Percentiles rank a stretch among this genome's conserved stretches.
These are phyloP conservation scores for Fusarium tjaetaba DNA, from an alignment of 2,329 filamentous ascomycete genomes.

Conservation along the genomic window DNA sequence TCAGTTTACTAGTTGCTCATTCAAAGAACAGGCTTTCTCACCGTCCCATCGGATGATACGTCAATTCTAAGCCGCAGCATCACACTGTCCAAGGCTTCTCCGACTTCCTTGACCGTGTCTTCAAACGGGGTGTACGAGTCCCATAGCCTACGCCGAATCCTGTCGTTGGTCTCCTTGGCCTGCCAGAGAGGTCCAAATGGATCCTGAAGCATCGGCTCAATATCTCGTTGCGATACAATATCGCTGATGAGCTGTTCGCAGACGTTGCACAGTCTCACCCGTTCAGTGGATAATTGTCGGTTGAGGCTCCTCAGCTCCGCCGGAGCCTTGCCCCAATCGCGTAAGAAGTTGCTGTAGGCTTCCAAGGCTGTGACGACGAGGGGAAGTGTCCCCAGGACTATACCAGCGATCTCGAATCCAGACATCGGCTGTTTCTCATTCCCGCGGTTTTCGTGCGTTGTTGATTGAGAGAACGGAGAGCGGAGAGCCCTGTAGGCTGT, in stretches of 20 bases:
- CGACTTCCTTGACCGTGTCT: constrained; percentile 35
- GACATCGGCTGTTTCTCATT: constrained; percentile 15
- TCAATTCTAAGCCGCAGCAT: background rate
- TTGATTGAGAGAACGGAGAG: background rate
- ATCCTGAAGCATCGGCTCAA: constrained; percentile 45
- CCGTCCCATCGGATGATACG: background rate
- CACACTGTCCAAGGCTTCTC: constrained; percentile 35
- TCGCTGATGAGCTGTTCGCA: constrained; percentile 45
- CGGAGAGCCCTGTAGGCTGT: background rate
- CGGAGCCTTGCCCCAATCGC: constrained; percentile 23
- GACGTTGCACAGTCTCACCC: constrained; percentile 43
- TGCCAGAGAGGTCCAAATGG: constrained; percentile 46
- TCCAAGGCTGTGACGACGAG: constrained; percentile 31
- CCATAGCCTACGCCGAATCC: constrained; percentile 40
- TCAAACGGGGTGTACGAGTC: constrained; percentile 39
- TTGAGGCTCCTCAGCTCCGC: constrained; percentile 40
- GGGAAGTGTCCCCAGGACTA: constrained; percentile 36
- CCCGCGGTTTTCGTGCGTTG: accelerated
- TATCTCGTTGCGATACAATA: constrained; percentile 30
- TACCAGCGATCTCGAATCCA: constrained; percentile 33
- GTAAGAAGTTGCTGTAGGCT: constrained; percentile 35
- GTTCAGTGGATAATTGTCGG: constrained; percentile 39
- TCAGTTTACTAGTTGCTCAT: accelerated
- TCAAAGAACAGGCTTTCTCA: background rate
- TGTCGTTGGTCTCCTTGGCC: constrained; percentile 14